Evolutionary conservation across 345 rosid genomes (phyloP).

Genomic region (Bruguiera gymnorhiza): DNA sequence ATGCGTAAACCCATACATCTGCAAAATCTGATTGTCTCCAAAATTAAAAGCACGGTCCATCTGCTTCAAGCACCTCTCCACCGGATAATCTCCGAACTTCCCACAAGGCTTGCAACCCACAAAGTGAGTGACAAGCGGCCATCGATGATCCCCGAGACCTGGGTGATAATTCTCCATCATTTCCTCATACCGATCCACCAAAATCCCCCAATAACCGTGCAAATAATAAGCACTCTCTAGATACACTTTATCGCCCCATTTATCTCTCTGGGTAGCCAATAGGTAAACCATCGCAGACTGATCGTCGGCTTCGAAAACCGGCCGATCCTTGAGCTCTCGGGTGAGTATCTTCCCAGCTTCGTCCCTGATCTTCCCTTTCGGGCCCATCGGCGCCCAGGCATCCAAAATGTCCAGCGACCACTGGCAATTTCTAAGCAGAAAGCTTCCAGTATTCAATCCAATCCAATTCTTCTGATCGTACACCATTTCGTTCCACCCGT

Average conservation of each 20-base stretch:
- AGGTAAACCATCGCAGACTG: conserved; percentile 73
- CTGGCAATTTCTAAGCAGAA: conserved; percentile 57
- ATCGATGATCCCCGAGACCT: conserved; percentile 63
- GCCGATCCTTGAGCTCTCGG: conserved; percentile 55
- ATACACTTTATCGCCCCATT: conserved; percentile 67
- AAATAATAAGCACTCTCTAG: conserved; percentile 66
- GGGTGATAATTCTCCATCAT: conserved; percentile 66
- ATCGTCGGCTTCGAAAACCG: conserved; percentile 68
- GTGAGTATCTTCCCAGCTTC: conserved; percentile 61
- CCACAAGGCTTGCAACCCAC: conserved; percentile 86
- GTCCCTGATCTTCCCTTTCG: conserved; percentile 56
- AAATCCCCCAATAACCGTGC: conserved; percentile 72
- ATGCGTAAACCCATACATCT: conserved; percentile 65
- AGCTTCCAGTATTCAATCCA: conserved; percentile 68
- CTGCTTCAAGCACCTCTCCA: conserved; percentile 63
- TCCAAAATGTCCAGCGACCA: conserved; percentile 74
- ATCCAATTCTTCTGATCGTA: conserved; percentile 67
- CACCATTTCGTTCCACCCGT: conserved; percentile 72
- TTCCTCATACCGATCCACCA: conserved; percentile 68
- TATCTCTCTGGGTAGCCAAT: conserved; percentile 54
- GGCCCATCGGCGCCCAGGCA: conserved; percentile 74
- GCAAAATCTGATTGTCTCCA: conserved; percentile 66
- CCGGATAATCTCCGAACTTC: conserved; percentile 61
- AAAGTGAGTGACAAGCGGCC: conserved; percentile 80
- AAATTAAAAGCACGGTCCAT: conserved; percentile 77